Conservation (phyloP, 78 protist genomes). For the Dictyostelium discoideum region dicty_2.7 NC_007089.4:3200001-3200500, state of each 20-base stretch:
- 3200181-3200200: background rate
- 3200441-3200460: conserved; percentile 16
- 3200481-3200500: conserved; percentile 46
- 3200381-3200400: background rate
- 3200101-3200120: background rate
- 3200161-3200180: background rate
- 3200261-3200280: background rate
- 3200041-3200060: too few relatives aligned
- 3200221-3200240: background rate
- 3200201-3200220: background rate
- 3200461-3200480: conserved; percentile 58
- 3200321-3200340: background rate
- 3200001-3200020: background rate
- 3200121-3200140: background rate
- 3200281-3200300: background rate
- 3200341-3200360: background rate
- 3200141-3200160: background rate
- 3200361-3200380: background rate
- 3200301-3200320: background rate
- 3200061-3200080: too few relatives aligned
- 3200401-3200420: background rate
- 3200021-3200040: too few relatives aligned
- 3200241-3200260: too few relatives aligned
- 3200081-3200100: too few relatives aligned
- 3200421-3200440: conserved; percentile 14